Conservation (phyloP, 495 filamentous ascomycete species). For the Chaetomium cochliodes region DNA sequence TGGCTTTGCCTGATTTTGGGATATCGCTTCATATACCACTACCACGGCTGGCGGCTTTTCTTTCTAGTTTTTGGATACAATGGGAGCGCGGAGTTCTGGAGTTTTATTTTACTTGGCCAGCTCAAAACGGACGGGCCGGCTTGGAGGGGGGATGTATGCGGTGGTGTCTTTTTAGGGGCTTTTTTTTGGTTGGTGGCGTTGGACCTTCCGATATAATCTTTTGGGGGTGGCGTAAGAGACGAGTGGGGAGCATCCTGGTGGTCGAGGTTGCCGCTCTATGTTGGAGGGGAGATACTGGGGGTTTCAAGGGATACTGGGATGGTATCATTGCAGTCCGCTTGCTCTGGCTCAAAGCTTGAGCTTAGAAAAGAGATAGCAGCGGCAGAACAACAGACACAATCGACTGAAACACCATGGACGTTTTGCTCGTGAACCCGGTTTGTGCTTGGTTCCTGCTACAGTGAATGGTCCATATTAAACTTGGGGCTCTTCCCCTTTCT, state of each 20-base stretch:
- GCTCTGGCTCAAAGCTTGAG: not conserved
- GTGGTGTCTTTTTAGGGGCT: not conserved
- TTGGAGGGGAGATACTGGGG: not conserved
- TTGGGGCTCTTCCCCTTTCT: no score
- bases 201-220: not conserved
- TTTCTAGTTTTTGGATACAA: slow-evolving; percentile 5
- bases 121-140: not conserved
- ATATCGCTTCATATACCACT: not conserved
- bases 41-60: not conserved
- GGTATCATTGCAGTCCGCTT: not conserved
- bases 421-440: not conserved
- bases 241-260: not conserved
- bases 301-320: not conserved
- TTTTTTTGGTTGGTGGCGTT: slow-evolving; percentile 2
- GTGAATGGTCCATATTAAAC: no score
- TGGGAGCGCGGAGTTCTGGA: slow-evolving; percentile 20
- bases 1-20: not conserved
- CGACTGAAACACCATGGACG: not conserved
- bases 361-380: not conserved
- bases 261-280: not conserved
- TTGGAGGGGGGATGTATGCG: not conserved
- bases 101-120: not conserved
- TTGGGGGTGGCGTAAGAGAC: not conserved
- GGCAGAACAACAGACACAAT: not conserved
- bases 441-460: no score